Percentiles rank a stretch among this genome's conserved stretches.
Conservation (phyloP, 2,329 filamentous ascomycete species). For the Amphichorda felina region DNA sequence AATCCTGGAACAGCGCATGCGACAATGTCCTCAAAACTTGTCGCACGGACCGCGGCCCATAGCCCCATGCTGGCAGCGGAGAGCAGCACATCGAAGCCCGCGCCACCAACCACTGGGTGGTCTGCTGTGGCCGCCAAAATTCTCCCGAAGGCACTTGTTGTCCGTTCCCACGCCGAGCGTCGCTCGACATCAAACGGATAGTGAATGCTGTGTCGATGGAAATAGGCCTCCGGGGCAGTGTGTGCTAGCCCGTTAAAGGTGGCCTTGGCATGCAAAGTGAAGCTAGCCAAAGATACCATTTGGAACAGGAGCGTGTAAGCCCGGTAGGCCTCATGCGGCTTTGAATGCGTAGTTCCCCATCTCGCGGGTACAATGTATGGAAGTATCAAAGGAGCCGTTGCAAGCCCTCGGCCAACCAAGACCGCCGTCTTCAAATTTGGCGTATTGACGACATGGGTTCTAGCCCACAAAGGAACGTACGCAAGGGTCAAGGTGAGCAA, state of each 20-base stretch:
- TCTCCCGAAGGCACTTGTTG: conserved; percentile 29
- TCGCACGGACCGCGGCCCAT: conserved; percentile 43
- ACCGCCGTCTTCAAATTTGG: conserved; percentile 22
- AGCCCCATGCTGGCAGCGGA: conserved; percentile 38
- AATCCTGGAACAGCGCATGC: conserved; percentile 18
- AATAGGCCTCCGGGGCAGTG: conserved; percentile 33
- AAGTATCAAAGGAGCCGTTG: conserved; percentile 31
- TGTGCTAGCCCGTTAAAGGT: conserved; percentile 28
- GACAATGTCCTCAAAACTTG: conserved; percentile 38
- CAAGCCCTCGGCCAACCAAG: conserved; percentile 21
- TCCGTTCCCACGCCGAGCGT: conserved; percentile 29
- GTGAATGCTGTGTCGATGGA: conserved; percentile 34
- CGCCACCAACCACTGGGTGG: conserved; percentile 45
- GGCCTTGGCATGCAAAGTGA: conserved; percentile 31
- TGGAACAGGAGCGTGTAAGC: conserved; percentile 35
- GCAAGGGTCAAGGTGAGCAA: conserved; percentile 19
- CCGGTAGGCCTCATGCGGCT: conserved; percentile 24
- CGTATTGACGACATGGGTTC: conserved; percentile 28
- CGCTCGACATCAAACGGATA: conserved; percentile 33
- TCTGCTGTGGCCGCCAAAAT: conserved; percentile 37
- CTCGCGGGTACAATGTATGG: conserved; percentile 32
- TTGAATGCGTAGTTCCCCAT: conserved; percentile 32
- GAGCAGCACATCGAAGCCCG: conserved; percentile 46
- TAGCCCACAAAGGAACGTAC: conserved; percentile 20
- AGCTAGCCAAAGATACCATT: conserved; percentile 28